Conservation (phyloP, 768 basidiomycete genomes). For the Hemileccinum impolitum region DNA sequence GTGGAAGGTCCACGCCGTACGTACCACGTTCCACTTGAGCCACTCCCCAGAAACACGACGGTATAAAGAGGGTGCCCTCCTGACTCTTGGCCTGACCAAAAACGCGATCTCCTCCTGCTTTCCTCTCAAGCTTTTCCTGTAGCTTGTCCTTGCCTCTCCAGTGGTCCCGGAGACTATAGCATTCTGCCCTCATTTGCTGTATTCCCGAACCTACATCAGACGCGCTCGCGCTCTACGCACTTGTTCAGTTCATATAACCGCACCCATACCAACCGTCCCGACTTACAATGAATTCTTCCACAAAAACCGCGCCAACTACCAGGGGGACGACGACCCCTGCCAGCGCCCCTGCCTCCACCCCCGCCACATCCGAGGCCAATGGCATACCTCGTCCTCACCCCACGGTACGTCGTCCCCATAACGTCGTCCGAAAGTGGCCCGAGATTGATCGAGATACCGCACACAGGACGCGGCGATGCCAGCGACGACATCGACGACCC, state of each 20-base stretch:
- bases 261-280: neutral
- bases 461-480: neutral
- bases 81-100: neutral
- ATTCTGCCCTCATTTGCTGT: too few relatives aligned
- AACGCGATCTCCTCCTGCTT: neutral
- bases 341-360: neutral
- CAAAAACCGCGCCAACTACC: neutral
- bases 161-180: neutral
- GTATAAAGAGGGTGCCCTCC: slow-evolving; percentile 1
- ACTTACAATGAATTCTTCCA: neutral
- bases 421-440: too few relatives aligned
- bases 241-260: neutral
- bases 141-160: neutral
- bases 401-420: neutral
- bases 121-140: neutral
- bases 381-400: neutral
- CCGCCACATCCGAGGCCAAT: neutral
- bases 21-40: neutral
- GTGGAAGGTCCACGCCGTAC: too few relatives aligned
- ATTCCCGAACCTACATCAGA: too few relatives aligned
- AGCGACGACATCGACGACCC: neutral
- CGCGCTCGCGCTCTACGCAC: too few relatives aligned
- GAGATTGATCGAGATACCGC: neutral
- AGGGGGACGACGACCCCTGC: neutral
- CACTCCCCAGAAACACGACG: neutral